phyloP scores from a whole-genome alignment of 805 yeast genomes.

The Candida coquimbonensis region DNA sequence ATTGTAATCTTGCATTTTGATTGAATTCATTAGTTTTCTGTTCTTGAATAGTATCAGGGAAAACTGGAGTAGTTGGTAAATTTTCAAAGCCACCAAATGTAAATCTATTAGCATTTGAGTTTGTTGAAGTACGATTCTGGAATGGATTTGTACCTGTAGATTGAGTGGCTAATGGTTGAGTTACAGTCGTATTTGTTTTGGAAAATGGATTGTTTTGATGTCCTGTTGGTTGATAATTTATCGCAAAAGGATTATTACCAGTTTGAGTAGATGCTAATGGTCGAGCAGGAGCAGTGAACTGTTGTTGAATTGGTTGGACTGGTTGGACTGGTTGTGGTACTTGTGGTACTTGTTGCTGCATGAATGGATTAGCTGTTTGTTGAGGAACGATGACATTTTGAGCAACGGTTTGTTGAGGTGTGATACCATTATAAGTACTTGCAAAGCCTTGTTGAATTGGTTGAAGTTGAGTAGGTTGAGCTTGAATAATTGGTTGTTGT shows the following conservation, averaged over 20 bases:
- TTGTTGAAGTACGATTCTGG: conserved; percentile 12
- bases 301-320: no score
- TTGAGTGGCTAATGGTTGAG: conserved; percentile 15
- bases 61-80: conserved; percentile 59
- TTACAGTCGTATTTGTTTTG: conserved; percentile 1
- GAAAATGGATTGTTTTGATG: conserved; percentile 23
- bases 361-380: conserved; percentile 9
- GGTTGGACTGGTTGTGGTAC: conserved; percentile 5
- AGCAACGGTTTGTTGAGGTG: conserved; percentile 8
- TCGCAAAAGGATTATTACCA: conserved; percentile 26
- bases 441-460: not conserved
- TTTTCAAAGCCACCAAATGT: conserved; percentile 72
- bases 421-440: not conserved
- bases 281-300: no score
- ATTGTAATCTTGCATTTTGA: conserved; percentile 30
- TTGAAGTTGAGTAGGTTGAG: not conserved
- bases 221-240: conserved; percentile 10
- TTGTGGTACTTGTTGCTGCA: conserved; percentile 16
- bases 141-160: conserved; percentile 37
- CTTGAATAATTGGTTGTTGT: conserved; percentile 3
- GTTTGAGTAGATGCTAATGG: conserved; percentile 15
- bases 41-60: conserved; percentile 54
- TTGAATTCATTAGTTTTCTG: conserved; percentile 30
- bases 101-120: conserved; percentile 28
- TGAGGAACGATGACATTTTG: conserved; percentile 2